Percentiles rank a stretch among this genome's conserved stretches.
Evolutionary conservation across 1,139 yeast species (phyloP).

Genomic region (Yamadazyma sp.): DNA sequence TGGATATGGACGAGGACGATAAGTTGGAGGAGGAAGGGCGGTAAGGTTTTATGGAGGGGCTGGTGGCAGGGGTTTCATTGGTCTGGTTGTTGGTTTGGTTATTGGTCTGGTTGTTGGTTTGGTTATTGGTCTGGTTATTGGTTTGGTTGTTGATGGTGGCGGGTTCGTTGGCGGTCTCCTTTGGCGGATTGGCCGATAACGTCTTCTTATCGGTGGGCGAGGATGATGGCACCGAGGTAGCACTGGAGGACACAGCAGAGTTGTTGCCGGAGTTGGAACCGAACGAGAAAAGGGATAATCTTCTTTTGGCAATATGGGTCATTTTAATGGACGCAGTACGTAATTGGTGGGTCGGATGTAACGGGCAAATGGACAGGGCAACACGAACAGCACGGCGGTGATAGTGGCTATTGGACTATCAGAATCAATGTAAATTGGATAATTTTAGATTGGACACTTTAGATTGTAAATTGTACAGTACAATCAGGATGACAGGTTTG

Average conservation of each 20-base stretch:
- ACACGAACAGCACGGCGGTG: neutral
- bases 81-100: too few relatives aligned
- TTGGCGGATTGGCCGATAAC: neutral
- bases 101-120: too few relatives aligned
- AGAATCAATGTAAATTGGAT: neutral
- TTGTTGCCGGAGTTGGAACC: conserved; percentile 12
- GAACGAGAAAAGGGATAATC: conserved; percentile 22
- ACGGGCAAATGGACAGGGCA: too few relatives aligned
- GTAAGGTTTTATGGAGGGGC: too few relatives aligned
- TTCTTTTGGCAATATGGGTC: conserved; percentile 18
- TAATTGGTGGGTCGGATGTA: too few relatives aligned
- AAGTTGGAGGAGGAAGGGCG: neutral
- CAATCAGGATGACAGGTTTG: too few relatives aligned
- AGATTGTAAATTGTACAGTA: too few relatives aligned
- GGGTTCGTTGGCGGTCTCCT: too few relatives aligned
- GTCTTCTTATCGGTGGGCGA: conserved; percentile 1
- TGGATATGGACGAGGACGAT: neutral
- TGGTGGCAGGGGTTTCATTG: too few relatives aligned
- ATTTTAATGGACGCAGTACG: too few relatives aligned
- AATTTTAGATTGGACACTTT: neutral
- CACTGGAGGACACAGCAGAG: neutral
- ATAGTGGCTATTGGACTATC: neutral
- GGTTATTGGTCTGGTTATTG: too few relatives aligned
- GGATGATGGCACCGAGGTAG: conserved; percentile 2
- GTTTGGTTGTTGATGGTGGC: too few relatives aligned